A percentile compares a stretch with the other conserved stretches of the same genome.
Conservation (phyloP, 1,139 yeast species). For the Taiozyma sp. region DNA sequence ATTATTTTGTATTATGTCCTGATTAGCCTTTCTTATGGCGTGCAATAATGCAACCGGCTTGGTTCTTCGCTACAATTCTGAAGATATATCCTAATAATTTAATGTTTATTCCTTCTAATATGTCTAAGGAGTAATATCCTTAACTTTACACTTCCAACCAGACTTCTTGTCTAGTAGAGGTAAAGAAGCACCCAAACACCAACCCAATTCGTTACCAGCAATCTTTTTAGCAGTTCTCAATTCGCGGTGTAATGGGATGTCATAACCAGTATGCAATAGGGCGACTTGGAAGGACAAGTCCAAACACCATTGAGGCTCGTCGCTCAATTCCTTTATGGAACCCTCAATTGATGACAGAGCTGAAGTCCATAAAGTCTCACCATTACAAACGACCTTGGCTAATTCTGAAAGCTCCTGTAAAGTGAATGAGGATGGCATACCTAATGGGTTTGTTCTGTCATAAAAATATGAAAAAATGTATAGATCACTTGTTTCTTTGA, state of each 20-base stretch:
- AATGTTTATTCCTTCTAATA: neutral
- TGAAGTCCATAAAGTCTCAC: constrained; percentile 68
- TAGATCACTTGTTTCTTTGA: constrained; percentile 67
- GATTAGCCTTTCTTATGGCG: too few relatives aligned
- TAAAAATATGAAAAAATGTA: constrained; percentile 91
- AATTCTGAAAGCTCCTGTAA: constrained; percentile 79
- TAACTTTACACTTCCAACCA: constrained; percentile 68
- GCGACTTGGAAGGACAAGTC: constrained; percentile 90
- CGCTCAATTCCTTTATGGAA: constrained; percentile 57
- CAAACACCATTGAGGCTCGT: constrained; percentile 91
- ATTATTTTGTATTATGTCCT: neutral
- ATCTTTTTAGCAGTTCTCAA: constrained; percentile 88
- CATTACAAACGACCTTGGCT: constrained; percentile 81
- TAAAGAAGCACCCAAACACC: constrained; percentile 98
- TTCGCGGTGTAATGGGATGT: constrained; percentile 86
- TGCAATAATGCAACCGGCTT: too few relatives aligned
- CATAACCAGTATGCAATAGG: constrained; percentile 90
- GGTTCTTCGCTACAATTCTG: too few relatives aligned
- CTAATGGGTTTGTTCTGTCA: constrained; percentile 89
- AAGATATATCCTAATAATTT: too few relatives aligned
- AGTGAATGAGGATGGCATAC: constrained; percentile 89
- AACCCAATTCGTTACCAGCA: constrained; percentile 85
- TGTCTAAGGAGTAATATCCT: constrained; percentile 10
- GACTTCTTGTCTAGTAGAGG: constrained; percentile 65
- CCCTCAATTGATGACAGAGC: constrained; percentile 56